Conservation (phyloP, 805 yeast species). For the Isabelozyma rhagii region DNA sequence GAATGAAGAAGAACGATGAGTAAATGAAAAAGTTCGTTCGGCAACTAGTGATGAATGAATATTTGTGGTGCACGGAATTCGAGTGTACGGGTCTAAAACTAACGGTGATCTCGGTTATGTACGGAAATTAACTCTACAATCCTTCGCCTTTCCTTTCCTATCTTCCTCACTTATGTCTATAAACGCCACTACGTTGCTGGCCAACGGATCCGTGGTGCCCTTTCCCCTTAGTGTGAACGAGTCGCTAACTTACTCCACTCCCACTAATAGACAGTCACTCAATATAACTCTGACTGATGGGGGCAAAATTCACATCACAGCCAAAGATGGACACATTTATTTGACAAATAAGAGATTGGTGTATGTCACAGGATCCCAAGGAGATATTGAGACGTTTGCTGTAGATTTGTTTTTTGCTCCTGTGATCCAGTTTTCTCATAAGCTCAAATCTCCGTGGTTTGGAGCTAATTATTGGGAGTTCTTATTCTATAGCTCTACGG, state of each 20-base stretch:
- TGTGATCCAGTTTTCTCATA: conserved; percentile 32
- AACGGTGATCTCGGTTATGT: neutral
- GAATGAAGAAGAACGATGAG: neutral
- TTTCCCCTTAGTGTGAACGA: neutral
- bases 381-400: conserved; percentile 42
- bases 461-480: conserved; percentile 51
- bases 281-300: conserved; percentile 15
- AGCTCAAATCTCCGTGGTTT: conserved; percentile 49
- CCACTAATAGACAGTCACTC: conserved; percentile 26
- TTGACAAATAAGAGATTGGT: conserved; percentile 42
- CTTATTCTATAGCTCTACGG: conserved; percentile 30
- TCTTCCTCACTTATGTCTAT: neutral
- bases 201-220: neutral
- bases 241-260: neutral
- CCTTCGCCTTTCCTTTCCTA: neutral
- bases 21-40: neutral
- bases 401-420: conserved; percentile 27
- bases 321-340: conserved; percentile 37
- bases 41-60: too few species aligned
- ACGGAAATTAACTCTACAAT: neutral
- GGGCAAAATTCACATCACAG: conserved; percentile 16
- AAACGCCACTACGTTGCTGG: neutral
- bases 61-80: too few species aligned
- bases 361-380: conserved; percentile 34
- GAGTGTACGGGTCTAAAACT: too few species aligned